A percentile compares a stretch with the other conserved stretches of the same genome.
These are phyloP conservation scores for Ustilago crameri DNA, from an alignment of 1,284 basidiomycete genomes.

Conservation along the genomic window DNA sequence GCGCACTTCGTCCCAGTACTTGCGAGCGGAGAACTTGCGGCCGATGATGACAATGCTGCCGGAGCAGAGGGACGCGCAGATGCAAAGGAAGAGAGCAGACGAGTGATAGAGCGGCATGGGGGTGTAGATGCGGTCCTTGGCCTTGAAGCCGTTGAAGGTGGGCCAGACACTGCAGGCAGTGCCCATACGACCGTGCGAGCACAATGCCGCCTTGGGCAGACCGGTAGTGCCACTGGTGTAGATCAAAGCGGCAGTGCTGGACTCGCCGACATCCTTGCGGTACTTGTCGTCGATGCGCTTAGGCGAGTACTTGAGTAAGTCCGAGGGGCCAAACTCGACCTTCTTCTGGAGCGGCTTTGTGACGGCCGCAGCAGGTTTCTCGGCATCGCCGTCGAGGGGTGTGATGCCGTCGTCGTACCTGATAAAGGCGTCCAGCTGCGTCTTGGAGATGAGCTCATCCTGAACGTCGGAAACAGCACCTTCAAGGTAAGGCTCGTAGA, in stretches of 20 bases:
- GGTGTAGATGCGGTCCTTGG: conserved; percentile 66
- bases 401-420: conserved; percentile 62
- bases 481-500: conserved; percentile 65
- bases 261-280: conserved; percentile 46
- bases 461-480: conserved; percentile 51
- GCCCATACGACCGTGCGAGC: conserved; percentile 66
- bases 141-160: conserved; percentile 47
- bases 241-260: conserved; percentile 55
- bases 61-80: conserved; percentile 58
- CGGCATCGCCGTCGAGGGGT: conserved; percentile 44
- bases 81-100: conserved; percentile 64
- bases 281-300: conserved; percentile 46
- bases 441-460: conserved; percentile 34
- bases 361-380: conserved; percentile 32
- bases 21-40: conserved; percentile 67
- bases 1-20: conserved; percentile 67
- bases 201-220: conserved; percentile 67
- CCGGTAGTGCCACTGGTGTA: conserved; percentile 64
- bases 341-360: conserved; percentile 35
- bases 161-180: conserved; percentile 60
- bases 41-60: conserved; percentile 68
- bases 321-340: conserved; percentile 47
- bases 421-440: conserved; percentile 44
- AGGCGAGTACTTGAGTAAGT: conserved; percentile 43
- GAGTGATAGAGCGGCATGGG: conserved; percentile 68